These are phyloP conservation scores for Vinca minor DNA, from an alignment of 257 asterid genomes.

Conservation along the genomic window DNA sequence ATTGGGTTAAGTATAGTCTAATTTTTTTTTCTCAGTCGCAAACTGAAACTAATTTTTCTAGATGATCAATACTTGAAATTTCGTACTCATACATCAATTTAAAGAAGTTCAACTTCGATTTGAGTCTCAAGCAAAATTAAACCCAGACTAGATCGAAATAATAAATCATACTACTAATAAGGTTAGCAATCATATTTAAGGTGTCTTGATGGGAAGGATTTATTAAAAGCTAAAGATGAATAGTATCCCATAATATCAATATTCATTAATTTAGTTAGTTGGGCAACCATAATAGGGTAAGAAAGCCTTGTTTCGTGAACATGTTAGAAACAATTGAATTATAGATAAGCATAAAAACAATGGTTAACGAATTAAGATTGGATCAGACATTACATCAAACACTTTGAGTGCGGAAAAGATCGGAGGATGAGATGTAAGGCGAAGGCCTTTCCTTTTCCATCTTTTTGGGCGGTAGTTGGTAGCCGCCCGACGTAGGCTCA, in stretches of 20 bases:
- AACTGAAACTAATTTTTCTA: too few species aligned
- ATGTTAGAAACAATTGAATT: too few species aligned
- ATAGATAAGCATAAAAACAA: neutral
- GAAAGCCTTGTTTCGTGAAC: neutral
- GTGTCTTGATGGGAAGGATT: neutral
- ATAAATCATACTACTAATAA: neutral
- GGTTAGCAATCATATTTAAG: neutral
- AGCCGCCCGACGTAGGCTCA: slow-evolving; percentile 37
- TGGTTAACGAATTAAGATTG: neutral
- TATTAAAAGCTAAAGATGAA: neutral
- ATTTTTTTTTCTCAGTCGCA: too few species aligned
- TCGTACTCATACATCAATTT: too few species aligned
- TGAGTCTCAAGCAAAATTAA: too few species aligned
- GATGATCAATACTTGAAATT: too few species aligned
- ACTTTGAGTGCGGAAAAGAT: neutral
- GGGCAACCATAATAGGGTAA: neutral
- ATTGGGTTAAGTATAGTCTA: too few species aligned
- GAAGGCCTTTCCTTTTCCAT: slow-evolving; percentile 13
- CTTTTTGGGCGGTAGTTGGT: slow-evolving; percentile 35
- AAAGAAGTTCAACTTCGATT: too few species aligned
- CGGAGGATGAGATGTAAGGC: neutral
- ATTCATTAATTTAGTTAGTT: neutral
- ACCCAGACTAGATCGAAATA: too few species aligned
- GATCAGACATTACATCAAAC: slow-evolving; percentile 2
- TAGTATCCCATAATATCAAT: neutral